Evolutionary conservation across 345 rosid genomes (phyloP), one percentile per base, ranked within the genome.

Genomic region (Firmiana major): DNA sequence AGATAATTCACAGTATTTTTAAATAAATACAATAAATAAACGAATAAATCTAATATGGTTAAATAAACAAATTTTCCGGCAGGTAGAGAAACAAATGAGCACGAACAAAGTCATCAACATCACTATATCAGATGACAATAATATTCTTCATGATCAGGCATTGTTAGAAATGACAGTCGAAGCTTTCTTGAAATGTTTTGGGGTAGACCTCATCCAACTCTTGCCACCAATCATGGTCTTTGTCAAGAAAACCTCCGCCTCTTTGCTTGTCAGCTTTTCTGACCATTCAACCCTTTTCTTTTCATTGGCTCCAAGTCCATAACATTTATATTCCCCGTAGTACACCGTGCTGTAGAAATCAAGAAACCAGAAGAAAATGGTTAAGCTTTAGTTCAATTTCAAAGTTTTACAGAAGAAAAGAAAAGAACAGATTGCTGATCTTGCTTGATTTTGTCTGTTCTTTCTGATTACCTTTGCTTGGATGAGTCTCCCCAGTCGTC

Each of bases 401-500:
- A 8, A 11, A 16, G 9, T 16, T 11, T 73, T 12, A 36, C 24
- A 5, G 7, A 49, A 64, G 45, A 34, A 34, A 21, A 64, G 43
- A 49, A 15, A 21, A 46, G 4, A 15, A 36, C 3, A 13, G 26
- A 68, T 31, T n/a, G 55, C 7, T 16, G 28, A 1, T 19, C 3
- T 51, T 31, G 22, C 9, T 42, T 31, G 17, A 12, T 24, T 49
- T 28, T 15, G 42, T 46, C 2, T 16, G 55, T 16, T 16, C n/a
- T 24, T 26, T 62, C 4, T 24, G 40, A 16, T 46, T 51, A 76
- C 79, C 79, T 66, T 40, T 76, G 64, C 17, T 65, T 76, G 26
- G 79, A 36, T 13, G 53, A 54, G 53, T 76, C 79, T 54, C 79
- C 64, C 79, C 79, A 76, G 55, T 76, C 53, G 40, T 65, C 79